These are phyloP conservation scores for Rhynchosporium graminicola DNA, from an alignment of 2,329 filamentous ascomycete genomes.

Conservation along the genomic window DNA sequence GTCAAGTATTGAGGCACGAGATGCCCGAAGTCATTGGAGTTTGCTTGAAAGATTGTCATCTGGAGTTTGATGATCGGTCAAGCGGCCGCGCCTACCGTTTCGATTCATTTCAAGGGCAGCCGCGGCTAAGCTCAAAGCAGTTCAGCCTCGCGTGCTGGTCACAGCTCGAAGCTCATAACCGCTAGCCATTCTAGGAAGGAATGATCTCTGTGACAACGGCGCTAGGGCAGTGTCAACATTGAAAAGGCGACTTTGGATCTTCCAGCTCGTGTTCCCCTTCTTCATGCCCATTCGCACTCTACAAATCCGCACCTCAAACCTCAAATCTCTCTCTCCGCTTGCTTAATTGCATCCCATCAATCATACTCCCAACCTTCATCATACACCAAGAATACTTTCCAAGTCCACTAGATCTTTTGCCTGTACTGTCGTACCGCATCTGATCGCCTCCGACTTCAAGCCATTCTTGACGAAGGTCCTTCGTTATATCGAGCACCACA, in stretches of 20 bases:
- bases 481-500: conserved; percentile 52
- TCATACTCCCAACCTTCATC: conserved; percentile 30
- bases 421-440: conserved; percentile 42
- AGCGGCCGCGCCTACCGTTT: conserved; percentile 1
- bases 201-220: conserved; percentile 22
- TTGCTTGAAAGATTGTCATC: conserved; percentile 3
- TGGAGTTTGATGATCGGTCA: conserved; percentile 4
- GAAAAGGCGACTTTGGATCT: conserved; percentile 8
- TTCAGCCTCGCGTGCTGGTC: neutral
- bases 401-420: conserved; percentile 52
- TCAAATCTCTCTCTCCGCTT: conserved; percentile 32
- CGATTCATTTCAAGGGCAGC: no score
- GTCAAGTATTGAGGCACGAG: neutral
- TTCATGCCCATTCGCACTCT: conserved; percentile 37
- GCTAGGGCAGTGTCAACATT: conserved; percentile 21
- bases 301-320: conserved; percentile 35
- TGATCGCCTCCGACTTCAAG: conserved; percentile 51
- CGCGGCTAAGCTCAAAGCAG: neutral
- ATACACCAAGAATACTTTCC: conserved; percentile 33
- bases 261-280: conserved; percentile 29
- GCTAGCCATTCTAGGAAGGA: neutral
- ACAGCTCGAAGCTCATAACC: neutral
- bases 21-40: neutral
- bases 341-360: conserved; percentile 31
- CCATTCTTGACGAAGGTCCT: conserved; percentile 47